phyloP scores from a whole-genome alignment of 2,329 filamentous ascomycete species.

The Botrytis tulipae region DNA sequence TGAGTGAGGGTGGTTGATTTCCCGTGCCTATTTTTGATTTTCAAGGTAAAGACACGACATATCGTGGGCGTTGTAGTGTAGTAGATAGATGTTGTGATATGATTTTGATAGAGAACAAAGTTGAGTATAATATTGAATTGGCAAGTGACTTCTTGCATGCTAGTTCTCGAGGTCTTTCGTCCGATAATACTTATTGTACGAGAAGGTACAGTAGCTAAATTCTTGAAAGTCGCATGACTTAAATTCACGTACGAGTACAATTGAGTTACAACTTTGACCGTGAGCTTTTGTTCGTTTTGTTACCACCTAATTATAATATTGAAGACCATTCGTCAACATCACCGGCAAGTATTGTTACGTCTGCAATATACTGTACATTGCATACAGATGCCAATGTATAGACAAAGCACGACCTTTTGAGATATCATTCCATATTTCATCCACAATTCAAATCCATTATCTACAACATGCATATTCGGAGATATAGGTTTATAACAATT shows the following conservation, averaged over 20 bases:
- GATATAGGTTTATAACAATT: not conserved
- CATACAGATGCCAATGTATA: not conserved
- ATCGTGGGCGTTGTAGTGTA: not conserved
- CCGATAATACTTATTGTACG: constrained; percentile 8
- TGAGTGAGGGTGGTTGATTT: not conserved
- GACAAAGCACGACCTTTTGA: not conserved
- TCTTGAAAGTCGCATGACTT: constrained; percentile 18
- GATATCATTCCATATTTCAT: not conserved
- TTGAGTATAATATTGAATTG: constrained; percentile 5
- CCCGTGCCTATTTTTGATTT: not conserved
- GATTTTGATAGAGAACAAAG: constrained; percentile 13
- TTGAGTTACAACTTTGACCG: not conserved
- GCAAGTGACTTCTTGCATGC: constrained; percentile 22
- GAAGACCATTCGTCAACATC: not conserved
- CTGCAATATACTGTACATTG: constrained; percentile 4
- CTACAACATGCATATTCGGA: not conserved
- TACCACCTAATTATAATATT: not conserved
- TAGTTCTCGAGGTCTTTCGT: constrained; percentile 12
- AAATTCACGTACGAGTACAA: not conserved
- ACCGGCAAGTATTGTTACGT: constrained; percentile 1
- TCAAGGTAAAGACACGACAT: not conserved
- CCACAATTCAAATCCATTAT: not conserved
- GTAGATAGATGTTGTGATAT: not conserved
- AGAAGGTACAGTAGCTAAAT: not conserved
- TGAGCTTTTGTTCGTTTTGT: not conserved